phyloP scores from a whole-genome alignment of 768 basidiomycete species.

The Leccinum barrowsii region DNA sequence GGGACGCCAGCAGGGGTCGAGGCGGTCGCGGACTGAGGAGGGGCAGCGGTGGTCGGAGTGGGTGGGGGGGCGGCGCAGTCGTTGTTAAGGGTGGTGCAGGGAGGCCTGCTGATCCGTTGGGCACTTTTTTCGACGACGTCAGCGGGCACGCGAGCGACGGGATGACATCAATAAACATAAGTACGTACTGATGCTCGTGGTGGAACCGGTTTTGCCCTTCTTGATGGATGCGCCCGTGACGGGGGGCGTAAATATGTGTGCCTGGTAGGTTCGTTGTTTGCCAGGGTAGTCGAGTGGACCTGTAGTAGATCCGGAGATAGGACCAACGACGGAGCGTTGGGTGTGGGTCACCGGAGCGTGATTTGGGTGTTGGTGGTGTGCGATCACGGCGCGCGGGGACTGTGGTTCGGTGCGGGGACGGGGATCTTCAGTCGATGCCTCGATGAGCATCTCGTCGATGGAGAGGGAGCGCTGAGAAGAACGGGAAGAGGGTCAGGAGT shows the following conservation, averaged over 20 bases:
- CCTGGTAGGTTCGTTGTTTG: constrained; percentile 49
- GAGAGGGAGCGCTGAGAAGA: constrained; percentile 35
- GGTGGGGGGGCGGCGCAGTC: constrained; percentile 11
- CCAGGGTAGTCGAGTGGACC: constrained; percentile 30
- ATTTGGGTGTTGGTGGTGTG: constrained; percentile 31
- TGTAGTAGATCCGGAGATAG: constrained; percentile 14
- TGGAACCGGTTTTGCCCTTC: constrained; percentile 46
- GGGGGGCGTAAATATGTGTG: constrained; percentile 69
- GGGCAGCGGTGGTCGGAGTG: constrained; percentile 11
- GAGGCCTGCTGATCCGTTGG: constrained; percentile 19
- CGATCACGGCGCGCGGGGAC: constrained; percentile 27
- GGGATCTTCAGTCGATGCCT: constrained; percentile 40
- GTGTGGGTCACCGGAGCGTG: constrained; percentile 14
- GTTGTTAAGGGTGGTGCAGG: constrained; percentile 18
- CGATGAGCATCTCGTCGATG: constrained; percentile 48
- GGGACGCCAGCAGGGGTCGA: neutral
- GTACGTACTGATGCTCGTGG: constrained; percentile 23
- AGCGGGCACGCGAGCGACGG: constrained; percentile 10
- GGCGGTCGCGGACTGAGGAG: constrained; percentile 8
- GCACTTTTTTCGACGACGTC: constrained; percentile 8
- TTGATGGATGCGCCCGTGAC: constrained; percentile 72
- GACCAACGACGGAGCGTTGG: constrained; percentile 22
- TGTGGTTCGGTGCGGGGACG: constrained; percentile 31
- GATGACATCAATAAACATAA: neutral
- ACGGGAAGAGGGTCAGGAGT: constrained; percentile 34